These are phyloP conservation scores for Ceratocystiopsis minuta DNA, from an alignment of 2,329 filamentous ascomycete species.

Conservation along the genomic window DNA sequence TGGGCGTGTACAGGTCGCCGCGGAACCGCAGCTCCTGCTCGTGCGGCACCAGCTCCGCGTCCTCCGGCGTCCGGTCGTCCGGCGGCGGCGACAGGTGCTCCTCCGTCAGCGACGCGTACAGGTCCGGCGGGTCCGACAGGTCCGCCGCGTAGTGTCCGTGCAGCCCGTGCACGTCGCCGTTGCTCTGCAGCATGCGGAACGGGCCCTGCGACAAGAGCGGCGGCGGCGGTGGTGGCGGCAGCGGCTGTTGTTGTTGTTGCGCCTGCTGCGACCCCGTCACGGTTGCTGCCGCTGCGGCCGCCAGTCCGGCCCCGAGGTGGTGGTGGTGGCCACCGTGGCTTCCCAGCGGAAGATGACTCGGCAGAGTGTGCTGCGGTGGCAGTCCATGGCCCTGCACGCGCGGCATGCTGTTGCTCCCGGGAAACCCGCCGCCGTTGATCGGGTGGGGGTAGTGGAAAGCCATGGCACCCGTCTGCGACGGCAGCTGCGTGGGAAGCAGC, in stretches of 20 bases:
- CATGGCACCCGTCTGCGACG: constrained; percentile 21
- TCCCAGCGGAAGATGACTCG: constrained; percentile 2
- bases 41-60: constrained; percentile 58
- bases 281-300: too few species aligned
- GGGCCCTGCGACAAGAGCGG: constrained; percentile 52
- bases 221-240: constrained; percentile 29
- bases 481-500: constrained; percentile 38
- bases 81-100: constrained; percentile 57
- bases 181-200: constrained; percentile 58
- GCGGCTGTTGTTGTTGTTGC: constrained; percentile 16
- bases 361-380: constrained; percentile 3
- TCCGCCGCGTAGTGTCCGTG: constrained; percentile 51
- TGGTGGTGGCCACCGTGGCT: constrained; percentile 12
- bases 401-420: background rate
- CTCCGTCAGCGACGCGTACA: constrained; percentile 58
- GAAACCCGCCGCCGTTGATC: constrained; percentile 2
- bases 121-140: constrained; percentile 55
- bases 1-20: constrained; percentile 67
- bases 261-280: too few species aligned
- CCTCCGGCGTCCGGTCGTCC: constrained; percentile 64
- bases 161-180: constrained; percentile 48
- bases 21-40: constrained; percentile 66
- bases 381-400: constrained; percentile 1
- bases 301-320: background rate
- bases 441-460: constrained; percentile 6